phyloP scores from a whole-genome alignment of 148 eudicot species.

The Chenopodium formosanum region DNA sequence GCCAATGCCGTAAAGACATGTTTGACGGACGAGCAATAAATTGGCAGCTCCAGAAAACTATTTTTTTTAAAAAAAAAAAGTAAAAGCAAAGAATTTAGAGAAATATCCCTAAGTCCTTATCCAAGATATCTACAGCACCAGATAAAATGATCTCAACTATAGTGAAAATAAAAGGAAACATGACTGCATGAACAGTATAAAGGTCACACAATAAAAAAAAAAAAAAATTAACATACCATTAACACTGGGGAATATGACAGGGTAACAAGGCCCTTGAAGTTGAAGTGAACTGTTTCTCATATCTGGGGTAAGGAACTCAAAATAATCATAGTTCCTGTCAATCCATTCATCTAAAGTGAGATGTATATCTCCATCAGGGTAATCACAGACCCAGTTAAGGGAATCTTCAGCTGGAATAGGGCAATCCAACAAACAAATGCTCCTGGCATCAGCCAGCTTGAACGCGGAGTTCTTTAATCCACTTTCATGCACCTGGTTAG shows the following conservation, averaged over 20 bases:
- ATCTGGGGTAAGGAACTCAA: constrained; percentile 78
- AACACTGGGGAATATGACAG: constrained; percentile 90
- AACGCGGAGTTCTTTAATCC: constrained; percentile 60
- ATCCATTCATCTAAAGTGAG: constrained; percentile 79
- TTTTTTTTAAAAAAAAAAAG: constrained; percentile 6
- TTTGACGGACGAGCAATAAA: constrained; percentile 86
- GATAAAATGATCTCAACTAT: not conserved
- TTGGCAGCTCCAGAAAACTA: constrained; percentile 97
- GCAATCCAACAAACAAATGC: constrained; percentile 89
- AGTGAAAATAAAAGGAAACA: not conserved
- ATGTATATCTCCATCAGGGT: constrained; percentile 90
- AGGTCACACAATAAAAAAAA: not conserved
- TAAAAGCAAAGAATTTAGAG: constrained; percentile 12
- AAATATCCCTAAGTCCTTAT: not conserved
- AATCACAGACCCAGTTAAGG: constrained; percentile 95
- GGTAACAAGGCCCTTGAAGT: constrained; percentile 98
- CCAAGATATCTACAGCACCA: not conserved
- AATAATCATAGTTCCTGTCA: constrained; percentile 83
- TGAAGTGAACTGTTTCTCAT: constrained; percentile 87
- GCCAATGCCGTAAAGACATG: constrained; percentile 78
- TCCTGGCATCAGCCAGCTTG: constrained; percentile 74
- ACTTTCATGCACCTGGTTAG: constrained; percentile 89
- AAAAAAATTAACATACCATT: constrained; percentile 53
- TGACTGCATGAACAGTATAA: not conserved
- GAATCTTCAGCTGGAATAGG: constrained; percentile 88